phyloP scores from a whole-genome alignment of 2,329 filamentous ascomycete species.

The Aspergillus calidoustus region DNA sequence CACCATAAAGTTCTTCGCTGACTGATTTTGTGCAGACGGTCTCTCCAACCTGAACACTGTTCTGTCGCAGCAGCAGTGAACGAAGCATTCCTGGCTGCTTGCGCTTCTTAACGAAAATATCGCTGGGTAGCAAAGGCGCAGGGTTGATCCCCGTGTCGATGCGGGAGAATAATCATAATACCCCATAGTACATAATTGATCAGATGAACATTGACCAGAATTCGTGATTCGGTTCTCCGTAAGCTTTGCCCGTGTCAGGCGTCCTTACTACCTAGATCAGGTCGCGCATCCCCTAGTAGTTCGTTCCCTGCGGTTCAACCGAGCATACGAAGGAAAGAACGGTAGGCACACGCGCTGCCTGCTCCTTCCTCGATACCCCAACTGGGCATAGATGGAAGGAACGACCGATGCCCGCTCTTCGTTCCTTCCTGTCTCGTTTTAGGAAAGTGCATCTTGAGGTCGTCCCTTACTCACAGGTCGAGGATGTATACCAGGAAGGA shows the following conservation, averaged over 20 bases:
- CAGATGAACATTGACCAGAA: background rate
- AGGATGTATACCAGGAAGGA: background rate
- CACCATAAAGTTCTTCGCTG: background rate
- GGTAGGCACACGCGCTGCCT: no score
- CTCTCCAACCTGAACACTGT: slow-evolving; percentile 15
- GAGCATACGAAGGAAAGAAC: no score
- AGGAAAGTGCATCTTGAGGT: background rate
- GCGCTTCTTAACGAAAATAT: slow-evolving; percentile 8
- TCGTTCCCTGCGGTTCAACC: no score
- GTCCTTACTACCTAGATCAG: background rate
- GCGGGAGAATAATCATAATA: background rate
- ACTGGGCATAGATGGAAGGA: no score
- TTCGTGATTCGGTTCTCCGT: background rate
- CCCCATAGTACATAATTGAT: background rate
- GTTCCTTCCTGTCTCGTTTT: background rate
- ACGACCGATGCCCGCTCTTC: no score
- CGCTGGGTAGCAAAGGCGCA: background rate
- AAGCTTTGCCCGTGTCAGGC: background rate
- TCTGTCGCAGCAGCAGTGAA: slow-evolving; percentile 11
- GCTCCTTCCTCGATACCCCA: no score
- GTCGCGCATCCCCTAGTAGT: no score
- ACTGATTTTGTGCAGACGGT: slow-evolving; percentile 10
- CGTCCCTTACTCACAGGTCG: background rate
- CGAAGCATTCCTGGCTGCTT: background rate
- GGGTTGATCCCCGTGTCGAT: background rate